Evolutionary conservation across 176 grass and related monocot species (phyloP), one percentile per base, ranked within the genome.

Genomic region (Avena sativa): DNA sequence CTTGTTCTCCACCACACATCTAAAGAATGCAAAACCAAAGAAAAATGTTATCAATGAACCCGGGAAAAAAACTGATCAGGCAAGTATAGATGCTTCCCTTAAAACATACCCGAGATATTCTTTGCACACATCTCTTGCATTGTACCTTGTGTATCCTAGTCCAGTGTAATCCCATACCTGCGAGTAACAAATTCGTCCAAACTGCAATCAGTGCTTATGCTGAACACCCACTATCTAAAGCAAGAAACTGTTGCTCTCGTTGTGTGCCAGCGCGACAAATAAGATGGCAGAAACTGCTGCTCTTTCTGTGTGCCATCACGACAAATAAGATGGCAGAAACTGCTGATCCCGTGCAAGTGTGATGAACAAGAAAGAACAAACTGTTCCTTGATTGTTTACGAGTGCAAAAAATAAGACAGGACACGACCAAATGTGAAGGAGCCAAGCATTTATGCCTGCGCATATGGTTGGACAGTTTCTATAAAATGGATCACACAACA

Each of bases 141-240:
- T 94, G 83, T 94, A 99, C 55, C 94, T 88, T 28, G 94, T 99
- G 86, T 93, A 99, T 65, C 97, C 97, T 56, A 96, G 78, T 77
- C 97, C 97, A 71, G 97, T 99, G 88, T 99, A 96, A 89, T 99
- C 97, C 94, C 97, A 99, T 36, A 96, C 97, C 97, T 99, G 78
- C 9, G 56, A 84, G 11, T 25, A 74, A 71, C 20, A 82, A 82
- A 81, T 75, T 40, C 5, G 16, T 82, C 13, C 49, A 34, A 61
- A 52, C 34, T 38, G 7, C 36, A 76, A 52, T 81, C 81, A 91
- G 23, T 51, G 59, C 67, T 60, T 61, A 36, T 61, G 83, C 38
- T 69, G 38, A 83, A 68, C 9, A 50, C 5, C 10, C 12, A 51
- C 28, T 49, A 72, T 79, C 3, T 50, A 62, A 74, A 84, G 28